Conservation (phyloP, 1,284 basidiomycete genomes). For the Neonothopanus nambi region DNA sequence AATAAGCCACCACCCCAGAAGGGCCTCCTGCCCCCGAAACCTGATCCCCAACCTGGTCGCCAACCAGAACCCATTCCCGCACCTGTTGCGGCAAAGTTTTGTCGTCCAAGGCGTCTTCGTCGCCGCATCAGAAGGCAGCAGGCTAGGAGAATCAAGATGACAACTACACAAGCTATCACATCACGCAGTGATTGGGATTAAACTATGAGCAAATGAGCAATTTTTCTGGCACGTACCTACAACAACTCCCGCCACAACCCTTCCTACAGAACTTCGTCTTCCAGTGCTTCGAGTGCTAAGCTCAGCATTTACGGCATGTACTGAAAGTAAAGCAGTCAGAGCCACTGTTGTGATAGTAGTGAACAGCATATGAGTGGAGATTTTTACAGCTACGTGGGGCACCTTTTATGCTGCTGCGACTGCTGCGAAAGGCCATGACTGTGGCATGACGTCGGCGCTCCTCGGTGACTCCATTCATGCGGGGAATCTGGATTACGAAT, state of each 20-base stretch:
- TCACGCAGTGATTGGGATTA: background rate
- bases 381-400: background rate
- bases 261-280: conserved; percentile 1
- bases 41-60: background rate
- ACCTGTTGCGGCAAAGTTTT: background rate
- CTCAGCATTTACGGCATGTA: conserved; percentile 2
- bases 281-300: background rate
- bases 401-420: background rate
- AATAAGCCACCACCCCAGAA: conserved; percentile 8
- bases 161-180: conserved; percentile 4
- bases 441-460: conserved; percentile 4
- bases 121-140: conserved; percentile 8
- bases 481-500: background rate
- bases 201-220: background rate
- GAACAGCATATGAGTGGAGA: background rate
- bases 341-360: background rate
- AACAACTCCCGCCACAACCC: conserved; percentile 14
- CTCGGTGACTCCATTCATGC: background rate
- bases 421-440: background rate
- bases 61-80: background rate
- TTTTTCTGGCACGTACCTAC: conserved; percentile 14
- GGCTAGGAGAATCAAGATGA: conserved; percentile 4
- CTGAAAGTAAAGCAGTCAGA: background rate
- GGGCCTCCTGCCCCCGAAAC: background rate
- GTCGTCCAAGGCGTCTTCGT: conserved; percentile 8